Percentiles rank a stretch among this genome's conserved stretches.
Evolutionary conservation across 176 grass and related monocot species (phyloP).

Genomic region (Alloteropsis semialata): DNA sequence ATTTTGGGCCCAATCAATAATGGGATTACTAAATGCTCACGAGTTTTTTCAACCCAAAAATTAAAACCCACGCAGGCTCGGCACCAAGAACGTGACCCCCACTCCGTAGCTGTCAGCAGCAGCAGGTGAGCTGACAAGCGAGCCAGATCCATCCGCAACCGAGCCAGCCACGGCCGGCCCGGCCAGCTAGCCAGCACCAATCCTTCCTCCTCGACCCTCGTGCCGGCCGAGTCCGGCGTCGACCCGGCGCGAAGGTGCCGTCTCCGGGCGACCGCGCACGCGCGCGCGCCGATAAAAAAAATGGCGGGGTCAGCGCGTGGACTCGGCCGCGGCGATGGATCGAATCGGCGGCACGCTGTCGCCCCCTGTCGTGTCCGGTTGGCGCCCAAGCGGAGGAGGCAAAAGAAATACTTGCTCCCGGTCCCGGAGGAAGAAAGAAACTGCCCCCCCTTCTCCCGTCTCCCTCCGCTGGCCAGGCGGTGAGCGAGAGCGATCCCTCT

Average conservation of each 20-base stretch:
- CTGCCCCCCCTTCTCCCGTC: not conserved
- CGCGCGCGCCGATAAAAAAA: not conserved
- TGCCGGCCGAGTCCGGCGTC: constrained; percentile 38
- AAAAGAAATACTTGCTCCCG: not conserved
- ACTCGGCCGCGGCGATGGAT: constrained; percentile 8
- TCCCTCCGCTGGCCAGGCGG: not conserved
- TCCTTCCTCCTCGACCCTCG: not conserved
- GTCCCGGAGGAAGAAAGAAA: not conserved
- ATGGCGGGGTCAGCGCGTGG: constrained; percentile 35
- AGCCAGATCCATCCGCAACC: not conserved
- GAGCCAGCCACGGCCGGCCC: not conserved
- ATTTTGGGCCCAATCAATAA: not conserved
- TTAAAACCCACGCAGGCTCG: not conserved
- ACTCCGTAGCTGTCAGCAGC: not conserved
- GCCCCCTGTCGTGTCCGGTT: constrained; percentile 15
- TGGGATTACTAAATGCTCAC: not conserved
- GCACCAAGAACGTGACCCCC: constrained; percentile 21
- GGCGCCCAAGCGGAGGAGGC: not conserved
- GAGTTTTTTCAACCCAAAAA: not conserved
- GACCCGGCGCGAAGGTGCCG: not conserved
- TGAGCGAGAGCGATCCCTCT: no score
- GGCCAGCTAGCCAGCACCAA: not conserved
- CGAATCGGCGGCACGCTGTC: constrained; percentile 14
- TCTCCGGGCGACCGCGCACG: not conserved
- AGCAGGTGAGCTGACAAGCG: not conserved